Evolutionary conservation across 2,329 filamentous ascomycete species (phyloP).

Genomic region (Colletotrichum graminicola): DNA sequence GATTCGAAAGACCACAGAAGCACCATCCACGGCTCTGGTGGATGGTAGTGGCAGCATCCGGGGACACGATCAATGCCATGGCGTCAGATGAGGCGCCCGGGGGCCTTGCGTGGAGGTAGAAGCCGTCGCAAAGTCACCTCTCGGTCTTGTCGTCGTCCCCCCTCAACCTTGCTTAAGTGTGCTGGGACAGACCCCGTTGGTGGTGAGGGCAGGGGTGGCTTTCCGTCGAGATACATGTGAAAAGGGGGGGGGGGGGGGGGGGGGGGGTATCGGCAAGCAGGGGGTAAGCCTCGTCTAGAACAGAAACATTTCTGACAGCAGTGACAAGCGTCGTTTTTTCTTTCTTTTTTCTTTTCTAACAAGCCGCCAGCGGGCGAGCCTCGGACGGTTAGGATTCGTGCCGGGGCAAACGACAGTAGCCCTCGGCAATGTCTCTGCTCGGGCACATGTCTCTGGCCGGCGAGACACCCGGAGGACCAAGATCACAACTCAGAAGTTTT

Average conservation of each 20-base stretch:
- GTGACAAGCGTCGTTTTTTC: conserved; percentile 33
- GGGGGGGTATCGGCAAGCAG: conserved; percentile 27
- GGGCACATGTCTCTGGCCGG: conserved; percentile 32
- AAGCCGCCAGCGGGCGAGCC: background rate
- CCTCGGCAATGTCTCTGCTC: conserved; percentile 32
- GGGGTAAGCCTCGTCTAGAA: conserved; percentile 30
- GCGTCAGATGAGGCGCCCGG: conserved; percentile 40
- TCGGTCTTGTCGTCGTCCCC: conserved; percentile 2
- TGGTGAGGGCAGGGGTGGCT: conserved; percentile 5
- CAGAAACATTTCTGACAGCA: conserved; percentile 34
- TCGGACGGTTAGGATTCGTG: conserved; percentile 9
- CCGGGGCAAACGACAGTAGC: conserved; percentile 15
- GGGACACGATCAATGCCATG: conserved; percentile 1
- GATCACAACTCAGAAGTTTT: conserved; percentile 30
- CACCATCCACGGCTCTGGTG: conserved; percentile 18
- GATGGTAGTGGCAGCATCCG: conserved; percentile 19
- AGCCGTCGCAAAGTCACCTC: conserved; percentile 26
- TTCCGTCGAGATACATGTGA: conserved; percentile 35
- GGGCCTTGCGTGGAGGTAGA: conserved; percentile 24
- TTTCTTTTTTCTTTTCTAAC: conserved; percentile 28
- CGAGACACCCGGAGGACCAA: conserved; percentile 29
- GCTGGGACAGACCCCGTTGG: conserved; percentile 30
- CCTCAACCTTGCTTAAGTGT: conserved; percentile 9
- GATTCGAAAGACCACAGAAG: conserved; percentile 42
- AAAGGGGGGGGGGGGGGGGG: conserved; percentile 24